Base-by-base conservation (phyloP, 495 filamentous ascomycete genomes). In the Trichoderma asperelloides region DNA sequence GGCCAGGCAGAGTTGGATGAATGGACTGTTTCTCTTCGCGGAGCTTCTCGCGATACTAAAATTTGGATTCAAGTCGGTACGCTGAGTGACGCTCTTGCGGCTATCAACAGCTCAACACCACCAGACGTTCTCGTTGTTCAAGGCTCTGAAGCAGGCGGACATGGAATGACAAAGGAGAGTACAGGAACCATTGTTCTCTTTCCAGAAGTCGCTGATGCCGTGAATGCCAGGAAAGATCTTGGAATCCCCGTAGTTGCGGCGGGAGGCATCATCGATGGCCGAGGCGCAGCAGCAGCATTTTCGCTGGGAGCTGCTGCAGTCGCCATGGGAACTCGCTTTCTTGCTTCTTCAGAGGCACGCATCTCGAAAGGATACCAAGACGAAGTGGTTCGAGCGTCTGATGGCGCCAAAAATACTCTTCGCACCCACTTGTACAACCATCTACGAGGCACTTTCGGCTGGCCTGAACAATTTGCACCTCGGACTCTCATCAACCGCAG, bases 291-390 rank as follows among this genome's bases (percentile, higher is more conserved):
- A 1, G 93, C 93, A 4, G 94, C 94, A 28, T 74, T 98, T 68
- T 85, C 85, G 9, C 82, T 97, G 23, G 94, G 94, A 2, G 94
- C 94, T 0, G 92, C 93, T 71, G 94, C 92, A 47, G 93, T 93
- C 68, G 96, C 95, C 74, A 91, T 96, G 91, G 92, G 91, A 15
- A 97, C 92, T 15, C 80, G 92, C 23, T 96, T 97, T 76, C 93
- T 96, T 85, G 90, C 88, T 72, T 92, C 90, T 3, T 81, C 89
- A 11, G 91, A 97, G 74, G 89, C 92, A 47, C 92, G 94, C 3
- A 93, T 98, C 66, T 90, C 94, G 72, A 75, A 87, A 67, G 95
- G 93, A 47, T 89, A 97, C 74, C 97, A 96, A 81, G 80, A 91
- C 71, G 87, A 91, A 69, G 97, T 97, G 71, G 89, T 97, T 2